Conservation (phyloP, 1,284 basidiomycete genomes). For the Sanghuangporus weigelae region DNA sequence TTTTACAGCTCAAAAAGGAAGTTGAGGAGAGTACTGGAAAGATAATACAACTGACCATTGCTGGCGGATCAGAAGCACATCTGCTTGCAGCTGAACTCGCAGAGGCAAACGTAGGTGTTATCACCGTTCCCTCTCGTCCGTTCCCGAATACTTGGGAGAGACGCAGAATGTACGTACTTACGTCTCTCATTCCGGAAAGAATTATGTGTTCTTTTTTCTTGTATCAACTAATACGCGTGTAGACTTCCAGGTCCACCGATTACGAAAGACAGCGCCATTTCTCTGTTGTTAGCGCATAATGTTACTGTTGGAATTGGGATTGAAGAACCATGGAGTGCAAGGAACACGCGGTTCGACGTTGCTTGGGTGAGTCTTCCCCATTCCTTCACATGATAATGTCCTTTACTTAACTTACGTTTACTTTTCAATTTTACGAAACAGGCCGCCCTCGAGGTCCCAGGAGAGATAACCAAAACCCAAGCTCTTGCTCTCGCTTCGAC, state of each 20-base stretch:
- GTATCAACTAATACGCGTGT: background rate
- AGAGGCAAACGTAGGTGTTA: constrained; percentile 65
- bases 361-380: constrained; percentile 52
- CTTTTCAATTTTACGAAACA: no score
- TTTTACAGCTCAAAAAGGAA: constrained; percentile 72
- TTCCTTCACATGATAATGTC: no score
- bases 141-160: constrained; percentile 59
- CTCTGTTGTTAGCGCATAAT: constrained; percentile 49
- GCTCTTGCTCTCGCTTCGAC: constrained; percentile 56
- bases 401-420: no score
- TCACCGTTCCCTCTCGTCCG: constrained; percentile 55
- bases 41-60: constrained; percentile 50
- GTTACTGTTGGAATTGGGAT: constrained; percentile 69
- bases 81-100: constrained; percentile 73
- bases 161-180: constrained; percentile 37
- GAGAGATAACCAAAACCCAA: constrained; percentile 42
- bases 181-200: background rate
- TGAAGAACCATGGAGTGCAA: constrained; percentile 52
- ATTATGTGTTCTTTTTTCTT: background rate
- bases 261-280: constrained; percentile 48
- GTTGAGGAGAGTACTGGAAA: constrained; percentile 44
- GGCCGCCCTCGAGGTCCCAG: constrained; percentile 36
- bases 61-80: constrained; percentile 72
- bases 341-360: constrained; percentile 67
- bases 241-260: constrained; percentile 70